phyloP scores from a whole-genome alignment of 306 rosid genomes.

The Glycine latifolia region DNA sequence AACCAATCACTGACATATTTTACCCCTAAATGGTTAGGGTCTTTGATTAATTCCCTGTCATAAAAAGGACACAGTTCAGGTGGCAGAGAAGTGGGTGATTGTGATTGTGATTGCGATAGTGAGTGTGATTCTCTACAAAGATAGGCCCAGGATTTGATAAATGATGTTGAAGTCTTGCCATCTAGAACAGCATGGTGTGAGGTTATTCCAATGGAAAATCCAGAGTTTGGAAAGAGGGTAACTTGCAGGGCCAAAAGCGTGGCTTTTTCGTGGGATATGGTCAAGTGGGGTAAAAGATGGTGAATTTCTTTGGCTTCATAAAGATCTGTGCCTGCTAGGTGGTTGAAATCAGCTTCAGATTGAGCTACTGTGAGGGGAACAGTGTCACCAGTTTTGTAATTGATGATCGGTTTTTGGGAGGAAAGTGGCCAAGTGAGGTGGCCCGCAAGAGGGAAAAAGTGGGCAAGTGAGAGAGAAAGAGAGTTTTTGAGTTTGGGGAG shows the following conservation, averaged over 20 bases:
- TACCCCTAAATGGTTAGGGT: slow-evolving; percentile 33
- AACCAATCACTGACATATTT: slow-evolving; percentile 51
- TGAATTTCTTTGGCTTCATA: slow-evolving; percentile 40
- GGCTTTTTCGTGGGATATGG: slow-evolving; percentile 42
- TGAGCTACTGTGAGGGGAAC: slow-evolving; percentile 53
- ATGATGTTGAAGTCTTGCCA: slow-evolving; percentile 51
- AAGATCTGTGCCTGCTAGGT: slow-evolving; percentile 23
- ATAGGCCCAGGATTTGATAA: slow-evolving; percentile 67
- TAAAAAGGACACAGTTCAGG: slow-evolving; percentile 46
- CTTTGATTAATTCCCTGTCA: slow-evolving; percentile 52
- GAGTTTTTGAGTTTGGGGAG: slow-evolving; percentile 55
- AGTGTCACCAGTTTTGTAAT: not conserved
- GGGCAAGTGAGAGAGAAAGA: slow-evolving; percentile 40
- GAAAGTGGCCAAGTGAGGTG: slow-evolving; percentile 49
- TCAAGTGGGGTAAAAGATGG: slow-evolving; percentile 51
- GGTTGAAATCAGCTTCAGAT: slow-evolving; percentile 50
- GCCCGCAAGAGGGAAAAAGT: slow-evolving; percentile 51
- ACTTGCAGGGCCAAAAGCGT: slow-evolving; percentile 50
- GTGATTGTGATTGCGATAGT: not conserved
- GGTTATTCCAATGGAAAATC: slow-evolving; percentile 55
- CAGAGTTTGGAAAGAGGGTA: slow-evolving; percentile 54
- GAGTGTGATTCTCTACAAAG: slow-evolving; percentile 44
- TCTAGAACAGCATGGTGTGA: slow-evolving; percentile 59
- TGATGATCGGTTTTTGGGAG: slow-evolving; percentile 47
- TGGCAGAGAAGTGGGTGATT: not conserved